phyloP scores from a whole-genome alignment of 176 grass and related monocot species.

The Cocos nucifera region DNA sequence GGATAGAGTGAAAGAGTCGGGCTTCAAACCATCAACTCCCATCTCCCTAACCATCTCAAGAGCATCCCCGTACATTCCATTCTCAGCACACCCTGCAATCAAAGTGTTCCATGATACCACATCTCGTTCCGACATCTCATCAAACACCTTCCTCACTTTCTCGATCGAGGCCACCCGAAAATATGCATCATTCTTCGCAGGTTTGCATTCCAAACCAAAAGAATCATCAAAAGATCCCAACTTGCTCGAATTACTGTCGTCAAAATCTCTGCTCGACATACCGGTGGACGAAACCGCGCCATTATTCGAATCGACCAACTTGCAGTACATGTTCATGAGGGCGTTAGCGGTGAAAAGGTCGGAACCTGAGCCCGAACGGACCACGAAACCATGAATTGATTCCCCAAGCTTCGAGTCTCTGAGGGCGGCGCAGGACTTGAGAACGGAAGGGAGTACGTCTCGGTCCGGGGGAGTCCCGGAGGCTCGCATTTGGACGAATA shows the following conservation, averaged over 20 bases:
- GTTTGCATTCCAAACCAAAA: no score
- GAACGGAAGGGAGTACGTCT: constrained; percentile 38
- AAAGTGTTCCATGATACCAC: constrained; percentile 58
- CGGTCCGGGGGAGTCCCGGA: constrained; percentile 8
- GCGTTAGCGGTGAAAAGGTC: constrained; percentile 51
- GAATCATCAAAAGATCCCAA: neutral
- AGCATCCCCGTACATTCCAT: constrained; percentile 26
- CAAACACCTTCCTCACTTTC: constrained; percentile 46
- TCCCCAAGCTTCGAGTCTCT: constrained; percentile 26
- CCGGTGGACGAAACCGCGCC: neutral
- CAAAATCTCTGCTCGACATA: neutral
- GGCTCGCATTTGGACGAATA: constrained; percentile 44
- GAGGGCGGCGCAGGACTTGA: constrained; percentile 50
- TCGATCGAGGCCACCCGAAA: neutral
- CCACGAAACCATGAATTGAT: constrained; percentile 47
- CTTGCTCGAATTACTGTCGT: neutral
- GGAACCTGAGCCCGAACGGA: constrained; percentile 42
- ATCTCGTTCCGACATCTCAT: constrained; percentile 47
- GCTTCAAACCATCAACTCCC: constrained; percentile 37
- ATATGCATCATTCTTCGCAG: no score
- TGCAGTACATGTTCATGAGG: constrained; percentile 64
- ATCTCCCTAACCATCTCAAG: constrained; percentile 43
- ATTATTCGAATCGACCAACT: constrained; percentile 6
- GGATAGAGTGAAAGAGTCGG: constrained; percentile 49
- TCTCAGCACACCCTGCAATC: constrained; percentile 34